Evolutionary conservation across 345 rosid species (phyloP).

Genomic region (Brassica nigra): DNA sequence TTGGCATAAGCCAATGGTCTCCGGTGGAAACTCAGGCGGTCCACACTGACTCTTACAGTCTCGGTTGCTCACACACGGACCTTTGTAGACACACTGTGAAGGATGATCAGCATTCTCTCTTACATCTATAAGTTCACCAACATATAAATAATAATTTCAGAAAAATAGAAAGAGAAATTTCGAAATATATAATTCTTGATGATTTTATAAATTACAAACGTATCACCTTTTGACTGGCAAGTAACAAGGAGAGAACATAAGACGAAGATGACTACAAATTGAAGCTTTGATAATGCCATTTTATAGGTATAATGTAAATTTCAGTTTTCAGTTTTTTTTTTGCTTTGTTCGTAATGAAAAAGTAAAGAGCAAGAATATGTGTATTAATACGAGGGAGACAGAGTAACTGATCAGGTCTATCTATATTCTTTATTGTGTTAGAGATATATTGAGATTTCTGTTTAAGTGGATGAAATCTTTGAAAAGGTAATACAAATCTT

Average conservation of each 20-base stretch:
- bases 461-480: conserved; percentile 2
- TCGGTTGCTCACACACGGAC: neutral
- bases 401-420: neutral
- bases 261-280: conserved; percentile 7
- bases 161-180: neutral
- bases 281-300: conserved; percentile 33
- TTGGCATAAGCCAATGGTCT: conserved; percentile 13
- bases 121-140: conserved; percentile 4
- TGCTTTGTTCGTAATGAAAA: neutral
- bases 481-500: conserved; percentile 5
- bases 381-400: neutral
- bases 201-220: neutral
- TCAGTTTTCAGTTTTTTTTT: neutral
- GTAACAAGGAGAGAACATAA: conserved; percentile 16
- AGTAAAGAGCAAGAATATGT: neutral
- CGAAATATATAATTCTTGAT: neutral
- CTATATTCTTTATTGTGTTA: neutral
- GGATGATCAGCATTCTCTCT: neutral
- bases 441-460: neutral
- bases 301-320: conserved; percentile 10
- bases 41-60: conserved; percentile 32
- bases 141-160: neutral
- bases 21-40: conserved; percentile 11
- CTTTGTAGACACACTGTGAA: neutral
- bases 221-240: conserved; percentile 19